Evolutionary conservation across 2,329 filamentous ascomycete genomes (phyloP), one percentile per base, ranked within the genome.

Genomic region (Tolypocladium inflatum): DNA sequence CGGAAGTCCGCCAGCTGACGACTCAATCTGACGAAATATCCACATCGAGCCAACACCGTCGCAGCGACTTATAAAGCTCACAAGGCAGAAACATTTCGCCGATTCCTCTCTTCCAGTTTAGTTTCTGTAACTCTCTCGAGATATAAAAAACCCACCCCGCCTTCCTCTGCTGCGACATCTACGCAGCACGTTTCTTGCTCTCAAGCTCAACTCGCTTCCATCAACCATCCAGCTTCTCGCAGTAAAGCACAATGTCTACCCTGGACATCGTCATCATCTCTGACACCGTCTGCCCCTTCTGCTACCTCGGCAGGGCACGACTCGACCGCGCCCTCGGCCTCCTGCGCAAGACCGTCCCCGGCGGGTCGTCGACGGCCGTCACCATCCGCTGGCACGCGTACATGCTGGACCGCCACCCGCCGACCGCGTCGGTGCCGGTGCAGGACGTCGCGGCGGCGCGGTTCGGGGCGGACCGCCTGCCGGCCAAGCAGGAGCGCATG

Each of bases 241-340:
- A 59, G 53, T 35, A 23, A 15, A 21, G 41, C 56, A 69, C 51
- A 51, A 91, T 92, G 89, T 84, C 86, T 23, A 83, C 85, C 66
- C 89, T 92, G 76, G 82, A 84, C 61, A 88, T 95, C 72, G 84
- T 87, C 59, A 83, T 91, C 68, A 84, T 91, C 59, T 90, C 83
- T n/a, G 91, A 96, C 74, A 89, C 85, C 2, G 82, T 94, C 64
- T 95, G 90, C 70, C 88, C 90, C 5, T 81, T 78, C 81, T 89
- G 91, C 78, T 94, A 91, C 71, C 78, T 95, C 19, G 91, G 90
- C 71, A 88, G 90, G 69, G 85, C 85, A 62, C 85, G 89, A 42
- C 82, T 96, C 43, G 83, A 87, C 55, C 81, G 81, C 61, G 90
- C 88, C 61, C 93, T 96, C 60, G 70, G 77, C 10, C 71, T 81